Evolutionary conservation across 106 monocot species (phyloP).

Genomic region (Acorus gramineus): DNA sequence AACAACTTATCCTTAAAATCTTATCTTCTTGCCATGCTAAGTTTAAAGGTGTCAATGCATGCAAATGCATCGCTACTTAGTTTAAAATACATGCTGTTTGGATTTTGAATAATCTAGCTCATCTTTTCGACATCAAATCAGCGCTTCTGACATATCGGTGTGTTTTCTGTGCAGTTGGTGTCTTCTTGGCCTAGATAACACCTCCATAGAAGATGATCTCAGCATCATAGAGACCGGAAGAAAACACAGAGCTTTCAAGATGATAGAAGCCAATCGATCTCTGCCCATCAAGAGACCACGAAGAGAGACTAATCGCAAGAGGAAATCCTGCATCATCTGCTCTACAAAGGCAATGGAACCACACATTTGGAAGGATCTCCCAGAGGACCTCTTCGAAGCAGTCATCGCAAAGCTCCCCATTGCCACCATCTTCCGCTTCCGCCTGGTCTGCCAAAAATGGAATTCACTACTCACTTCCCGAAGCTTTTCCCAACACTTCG

Average conservation of each 20-base stretch:
- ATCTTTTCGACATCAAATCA: no score
- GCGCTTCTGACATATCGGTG: background rate
- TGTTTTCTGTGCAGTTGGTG: conserved; percentile 37
- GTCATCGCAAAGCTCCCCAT: conserved; percentile 69
- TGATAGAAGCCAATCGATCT: conserved; percentile 28
- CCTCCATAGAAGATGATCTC: conserved; percentile 28
- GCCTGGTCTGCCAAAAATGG: conserved; percentile 75
- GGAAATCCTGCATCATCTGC: conserved; percentile 7
- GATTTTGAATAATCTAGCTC: no score
- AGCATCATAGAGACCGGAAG: conserved; percentile 14
- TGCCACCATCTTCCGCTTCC: conserved; percentile 61
- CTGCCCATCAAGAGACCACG: conserved; percentile 40
- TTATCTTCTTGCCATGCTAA: no score
- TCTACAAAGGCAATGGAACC: conserved; percentile 43
- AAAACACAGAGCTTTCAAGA: conserved; percentile 20
- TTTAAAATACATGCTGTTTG: no score
- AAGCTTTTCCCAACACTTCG: conserved; percentile 29
- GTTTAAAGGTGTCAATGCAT: no score
- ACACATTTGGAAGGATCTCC: conserved; percentile 68
- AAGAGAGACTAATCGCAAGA: conserved; percentile 22
- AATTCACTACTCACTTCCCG: conserved; percentile 39
- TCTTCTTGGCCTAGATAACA: conserved; percentile 28
- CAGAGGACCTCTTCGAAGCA: conserved; percentile 67
- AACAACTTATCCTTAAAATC: no score
- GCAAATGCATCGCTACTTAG: no score